These are phyloP conservation scores for Ensete glaucum DNA, from an alignment of 176 grass and related monocot species.

Conservation along the genomic window DNA sequence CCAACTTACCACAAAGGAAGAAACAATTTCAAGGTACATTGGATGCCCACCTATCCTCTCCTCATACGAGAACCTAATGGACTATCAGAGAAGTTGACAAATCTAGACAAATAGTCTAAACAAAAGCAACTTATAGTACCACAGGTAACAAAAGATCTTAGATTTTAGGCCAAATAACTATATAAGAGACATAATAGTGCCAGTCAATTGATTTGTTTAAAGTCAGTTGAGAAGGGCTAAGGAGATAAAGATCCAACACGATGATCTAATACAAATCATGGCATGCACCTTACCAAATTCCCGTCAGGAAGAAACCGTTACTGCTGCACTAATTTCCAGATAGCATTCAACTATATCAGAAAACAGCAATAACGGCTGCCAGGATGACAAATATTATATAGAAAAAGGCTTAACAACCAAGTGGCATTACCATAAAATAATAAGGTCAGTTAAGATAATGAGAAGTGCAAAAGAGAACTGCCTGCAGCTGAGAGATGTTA, in stretches of 20 bases:
- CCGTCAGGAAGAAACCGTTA: background rate
- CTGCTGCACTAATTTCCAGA: too few species aligned
- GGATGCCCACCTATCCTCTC: constrained; percentile 84
- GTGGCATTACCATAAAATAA: too few species aligned
- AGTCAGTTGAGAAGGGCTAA: background rate
- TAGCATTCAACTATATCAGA: too few species aligned
- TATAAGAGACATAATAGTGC: background rate
- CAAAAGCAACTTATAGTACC: constrained; percentile 20
- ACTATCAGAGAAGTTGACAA: constrained; percentile 50
- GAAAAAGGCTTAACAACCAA: too few species aligned
- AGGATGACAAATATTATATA: too few species aligned
- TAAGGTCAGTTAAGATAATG: too few species aligned
- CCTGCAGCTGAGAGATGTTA: background rate
- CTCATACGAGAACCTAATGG: constrained; percentile 71
- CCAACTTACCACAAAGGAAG: constrained; percentile 61
- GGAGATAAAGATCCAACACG: too few species aligned
- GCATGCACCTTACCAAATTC: background rate
- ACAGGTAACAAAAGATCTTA: constrained; percentile 30
- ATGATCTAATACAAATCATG: background rate
- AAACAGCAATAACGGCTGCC: too few species aligned
- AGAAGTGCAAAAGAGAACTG: background rate
- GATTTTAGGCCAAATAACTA: background rate
- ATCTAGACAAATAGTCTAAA: constrained; percentile 50
- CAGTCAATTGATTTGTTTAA: background rate
- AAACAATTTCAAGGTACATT: constrained; percentile 50